A percentile compares a stretch with the other conserved stretches of the same genome.
These are phyloP conservation scores for Hydrangea macrophylla DNA, from an alignment of 148 eudicot genomes.

Conservation along the genomic window DNA sequence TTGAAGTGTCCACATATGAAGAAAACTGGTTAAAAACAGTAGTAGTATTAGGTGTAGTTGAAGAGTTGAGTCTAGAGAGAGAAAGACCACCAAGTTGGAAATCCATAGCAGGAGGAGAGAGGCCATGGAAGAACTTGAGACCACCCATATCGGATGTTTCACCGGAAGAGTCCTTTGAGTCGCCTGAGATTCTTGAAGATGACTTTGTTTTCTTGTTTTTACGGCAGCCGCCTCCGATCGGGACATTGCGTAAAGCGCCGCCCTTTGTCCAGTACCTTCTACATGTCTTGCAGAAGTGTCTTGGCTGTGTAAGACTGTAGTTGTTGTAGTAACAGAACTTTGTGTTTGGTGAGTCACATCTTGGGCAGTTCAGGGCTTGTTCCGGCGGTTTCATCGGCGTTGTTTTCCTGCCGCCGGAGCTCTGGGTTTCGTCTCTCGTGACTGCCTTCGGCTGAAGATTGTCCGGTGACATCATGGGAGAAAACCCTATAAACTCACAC, in stretches of 20 bases:
- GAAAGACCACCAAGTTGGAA: slow-evolving; percentile 51
- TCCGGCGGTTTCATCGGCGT: slow-evolving; percentile 27
- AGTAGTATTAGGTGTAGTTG: slow-evolving; percentile 23
- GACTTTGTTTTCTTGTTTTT: slow-evolving; percentile 55
- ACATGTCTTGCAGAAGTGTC: slow-evolving; percentile 92
- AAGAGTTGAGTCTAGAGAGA: slow-evolving; percentile 24
- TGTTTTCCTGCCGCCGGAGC: slow-evolving; percentile 21
- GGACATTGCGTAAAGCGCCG: slow-evolving; percentile 86
- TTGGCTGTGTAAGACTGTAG: slow-evolving; percentile 80
- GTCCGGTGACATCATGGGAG: slow-evolving; percentile 39
- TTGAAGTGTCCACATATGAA: slow-evolving; percentile 23
- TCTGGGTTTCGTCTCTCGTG: slow-evolving; percentile 18
- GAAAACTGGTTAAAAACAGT: slow-evolving; percentile 25
- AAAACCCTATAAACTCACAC: too few relatives aligned
- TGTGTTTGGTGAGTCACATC: slow-evolving; percentile 89
- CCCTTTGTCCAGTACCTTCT: slow-evolving; percentile 92
- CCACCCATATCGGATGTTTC: slow-evolving; percentile 24
- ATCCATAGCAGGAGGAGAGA: slow-evolving; percentile 47
- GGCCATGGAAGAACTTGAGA: slow-evolving; percentile 46
- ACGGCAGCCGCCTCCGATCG: slow-evolving; percentile 85
- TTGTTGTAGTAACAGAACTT: slow-evolving; percentile 98
- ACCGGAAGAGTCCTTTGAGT: slow-evolving; percentile 16
- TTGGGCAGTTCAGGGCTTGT: slow-evolving; percentile 56
- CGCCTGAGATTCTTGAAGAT: slow-evolving; percentile 17
- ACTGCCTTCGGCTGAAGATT: slow-evolving; percentile 27